A percentile compares a stretch with the other conserved stretches of the same genome.
Conservation (phyloP, 2,329 filamentous ascomycete genomes). For the Cercospora sp. region DNA sequence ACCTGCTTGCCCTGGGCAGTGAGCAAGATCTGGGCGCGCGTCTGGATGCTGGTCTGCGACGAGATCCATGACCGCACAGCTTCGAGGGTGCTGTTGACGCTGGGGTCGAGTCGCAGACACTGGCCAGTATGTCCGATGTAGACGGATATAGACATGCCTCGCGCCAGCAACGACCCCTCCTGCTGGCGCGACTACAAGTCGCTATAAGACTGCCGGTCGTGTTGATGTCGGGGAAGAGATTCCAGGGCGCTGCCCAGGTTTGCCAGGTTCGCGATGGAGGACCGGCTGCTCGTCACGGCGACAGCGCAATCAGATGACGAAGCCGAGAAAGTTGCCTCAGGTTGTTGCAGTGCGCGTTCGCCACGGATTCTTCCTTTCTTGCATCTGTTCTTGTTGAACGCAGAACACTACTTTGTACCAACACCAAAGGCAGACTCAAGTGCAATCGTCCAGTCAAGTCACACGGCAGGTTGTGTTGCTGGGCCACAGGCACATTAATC, state of each 20-base stretch:
- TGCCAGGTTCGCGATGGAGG: conserved; percentile 3
- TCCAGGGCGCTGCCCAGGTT: conserved; percentile 4
- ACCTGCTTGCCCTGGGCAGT: conserved; percentile 81
- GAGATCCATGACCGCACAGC: conserved; percentile 80
- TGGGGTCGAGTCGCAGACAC: conserved; percentile 75
- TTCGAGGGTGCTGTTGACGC: conserved; percentile 76
- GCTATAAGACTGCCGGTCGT: background rate
- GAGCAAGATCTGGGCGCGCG: conserved; percentile 80
- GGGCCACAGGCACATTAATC: conserved; percentile 2
- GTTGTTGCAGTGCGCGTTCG: background rate
- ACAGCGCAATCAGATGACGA: conserved; percentile 1
- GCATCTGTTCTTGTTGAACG: background rate
- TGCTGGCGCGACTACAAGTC: conserved; percentile 17
- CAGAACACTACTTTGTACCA: background rate
- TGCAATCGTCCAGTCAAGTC: background rate
- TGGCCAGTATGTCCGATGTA: conserved; percentile 92
- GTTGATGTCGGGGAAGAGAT: background rate
- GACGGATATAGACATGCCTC: conserved; percentile 66
- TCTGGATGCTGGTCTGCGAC: conserved; percentile 69
- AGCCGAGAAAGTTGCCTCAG: background rate
- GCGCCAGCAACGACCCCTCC: conserved; percentile 19
- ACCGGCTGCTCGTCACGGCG: background rate
- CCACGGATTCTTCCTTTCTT: background rate
- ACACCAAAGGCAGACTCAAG: background rate
- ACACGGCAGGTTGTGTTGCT: background rate